Evolutionary conservation across 2,329 filamentous ascomycete genomes (phyloP), one percentile per base, ranked within the genome.

Genomic region (Arthrobotrys musiformis): DNA sequence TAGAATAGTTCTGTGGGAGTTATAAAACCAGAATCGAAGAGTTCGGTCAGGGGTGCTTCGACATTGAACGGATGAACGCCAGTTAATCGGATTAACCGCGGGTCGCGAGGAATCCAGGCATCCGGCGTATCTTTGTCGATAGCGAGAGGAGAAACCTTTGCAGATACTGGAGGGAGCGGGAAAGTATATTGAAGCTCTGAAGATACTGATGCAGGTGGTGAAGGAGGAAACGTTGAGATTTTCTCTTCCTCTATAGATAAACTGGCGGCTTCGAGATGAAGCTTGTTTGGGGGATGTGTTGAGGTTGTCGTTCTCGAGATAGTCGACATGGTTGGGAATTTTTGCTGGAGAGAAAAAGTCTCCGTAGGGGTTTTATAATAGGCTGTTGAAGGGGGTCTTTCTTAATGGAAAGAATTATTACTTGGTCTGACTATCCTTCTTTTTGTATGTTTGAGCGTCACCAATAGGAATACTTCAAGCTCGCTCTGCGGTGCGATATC

Each of bases 11-110:
- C 91, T 11, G 93, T 91, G 42, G 90, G 92, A 0, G 93, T 97
- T 40, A 97, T 85, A 82, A 97, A 97, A 0, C 94, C 80, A 26
- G 80, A 78, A 54, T 94, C 88, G 83, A 90, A 97, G 0, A 97
- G 85, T 15, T 90, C 89, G 67, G 89, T 92, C 7, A 97, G 84
- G 0, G 94, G 93, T 8, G 94, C 88, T 84, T 97, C 94, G 58
- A 92, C 91, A 81, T 97, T 97, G 86, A 96, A 97, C 0, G 94
- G 94, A 83, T 97, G 94, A 4, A 92, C 88, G 24, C 94, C 94
- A 9, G 94, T 97, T 13, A 97, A 86, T 61, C 94, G 88, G 79
- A 97, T 95, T 15, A 97, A 86, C 44, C 93, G 88, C 0, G 91
- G 86, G 84, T 97, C 93, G 82, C 94, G 87, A 22, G 90, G 87